phyloP scores from a whole-genome alignment of 2,329 filamentous ascomycete species.

The Colletotrichum navitas region DNA sequence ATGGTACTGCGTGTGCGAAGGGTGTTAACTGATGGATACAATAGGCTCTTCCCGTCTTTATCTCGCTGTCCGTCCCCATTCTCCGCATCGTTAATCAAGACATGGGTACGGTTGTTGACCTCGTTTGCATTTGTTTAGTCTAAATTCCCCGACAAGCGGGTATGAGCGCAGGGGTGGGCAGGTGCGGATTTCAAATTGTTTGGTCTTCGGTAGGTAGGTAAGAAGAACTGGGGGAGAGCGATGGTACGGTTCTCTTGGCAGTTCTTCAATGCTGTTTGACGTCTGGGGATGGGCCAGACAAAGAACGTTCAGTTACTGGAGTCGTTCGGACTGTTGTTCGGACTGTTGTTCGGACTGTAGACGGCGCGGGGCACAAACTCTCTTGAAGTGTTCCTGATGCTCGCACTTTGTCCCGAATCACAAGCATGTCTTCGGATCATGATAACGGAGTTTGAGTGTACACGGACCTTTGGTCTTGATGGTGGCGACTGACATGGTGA shows the following conservation, averaged over 20 bases:
- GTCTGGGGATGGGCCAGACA: background rate
- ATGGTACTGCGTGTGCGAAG: background rate
- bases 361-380: background rate
- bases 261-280: background rate
- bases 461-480: background rate
- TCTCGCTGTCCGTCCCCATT: background rate
- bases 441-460: background rate
- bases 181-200: background rate
- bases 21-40: background rate
- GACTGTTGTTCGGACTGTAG: background rate
- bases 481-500: background rate
- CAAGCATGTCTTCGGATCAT: fast-evolving
- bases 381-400: background rate
- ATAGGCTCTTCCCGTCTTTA: background rate
- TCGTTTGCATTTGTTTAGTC: background rate
- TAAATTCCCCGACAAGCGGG: background rate
- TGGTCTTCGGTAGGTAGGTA: background rate
- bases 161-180: background rate
- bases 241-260: too few relatives aligned
- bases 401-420: background rate
- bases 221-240: background rate
- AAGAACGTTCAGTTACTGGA: background rate
- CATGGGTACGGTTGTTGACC: background rate
- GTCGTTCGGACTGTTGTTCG: too few relatives aligned
- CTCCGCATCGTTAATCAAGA: background rate